These are phyloP conservation scores for Xerocomellus intermedius DNA, from an alignment of 768 basidiomycete species.

Conservation along the genomic window DNA sequence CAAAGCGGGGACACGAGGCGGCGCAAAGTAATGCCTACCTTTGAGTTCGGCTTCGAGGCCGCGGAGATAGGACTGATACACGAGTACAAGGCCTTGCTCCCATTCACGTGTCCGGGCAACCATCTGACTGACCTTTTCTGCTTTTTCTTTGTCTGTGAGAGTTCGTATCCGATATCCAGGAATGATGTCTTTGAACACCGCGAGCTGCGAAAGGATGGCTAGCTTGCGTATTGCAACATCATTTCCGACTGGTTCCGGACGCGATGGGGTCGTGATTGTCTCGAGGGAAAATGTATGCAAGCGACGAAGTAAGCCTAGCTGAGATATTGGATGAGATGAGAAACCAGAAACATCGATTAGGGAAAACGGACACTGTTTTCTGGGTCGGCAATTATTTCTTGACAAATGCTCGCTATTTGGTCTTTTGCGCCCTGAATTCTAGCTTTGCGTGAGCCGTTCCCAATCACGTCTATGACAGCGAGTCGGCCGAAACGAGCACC, in stretches of 20 bases:
- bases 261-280: conserved; percentile 67
- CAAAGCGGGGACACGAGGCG: conserved; percentile 20
- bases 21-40: conserved; percentile 38
- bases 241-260: conserved; percentile 70
- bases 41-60: conserved; percentile 85
- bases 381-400: conserved; percentile 91
- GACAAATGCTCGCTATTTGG: conserved; percentile 90
- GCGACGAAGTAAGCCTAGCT: conserved; percentile 88
- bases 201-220: conserved; percentile 85
- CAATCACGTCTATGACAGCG: conserved; percentile 71
- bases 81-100: conserved; percentile 88
- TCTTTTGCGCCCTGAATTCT: conserved; percentile 82
- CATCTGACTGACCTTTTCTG: conserved; percentile 92
- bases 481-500: conserved; percentile 87
- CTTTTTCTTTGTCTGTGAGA: conserved; percentile 86
- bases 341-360: not conserved
- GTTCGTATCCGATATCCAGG: conserved; percentile 94
- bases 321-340: conserved; percentile 16
- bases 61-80: conserved; percentile 88
- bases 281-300: conserved; percentile 84
- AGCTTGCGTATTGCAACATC: conserved; percentile 83
- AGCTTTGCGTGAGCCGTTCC: conserved; percentile 59
- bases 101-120: conserved; percentile 88
- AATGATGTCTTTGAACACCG: conserved; percentile 94
- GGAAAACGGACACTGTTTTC: conserved; percentile 79